Evolutionary conservation across 1,284 basidiomycete species (phyloP), one percentile per base, ranked within the genome.

Genomic region (Hymenochaete sp.): DNA sequence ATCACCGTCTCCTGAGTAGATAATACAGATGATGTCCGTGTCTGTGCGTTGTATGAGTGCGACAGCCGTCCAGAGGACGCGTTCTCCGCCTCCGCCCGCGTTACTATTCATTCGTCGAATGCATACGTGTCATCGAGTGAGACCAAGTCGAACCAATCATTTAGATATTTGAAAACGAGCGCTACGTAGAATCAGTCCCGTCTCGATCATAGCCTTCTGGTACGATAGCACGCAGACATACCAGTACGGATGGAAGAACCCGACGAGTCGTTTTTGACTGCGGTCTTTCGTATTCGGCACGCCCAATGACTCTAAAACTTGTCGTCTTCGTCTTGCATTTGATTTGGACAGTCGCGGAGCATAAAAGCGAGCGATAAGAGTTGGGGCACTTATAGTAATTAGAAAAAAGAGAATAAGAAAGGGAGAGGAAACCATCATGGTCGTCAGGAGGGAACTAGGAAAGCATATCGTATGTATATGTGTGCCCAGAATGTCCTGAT

Each of bases 201-300:
- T 65, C 62, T 65, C 61, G 58, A 54, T 51, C 50, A 45, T 52
- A 47, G 32, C 45, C 44, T 26, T 37, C 21, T 46, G 24, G 24
- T 47, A 16, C 33, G 35, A 18, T 48, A 8, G 16, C 13, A 32
- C 16, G 33, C 13, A 3, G 18, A 60, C 79, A 67, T 57, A 93
- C 91, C 92, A 96, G 64, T 93, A 97, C 0, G 93, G 93, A 65
- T 97, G 93, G 62, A 96, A 93, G 65, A 97, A 90, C 0, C 89
- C 93, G 9, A 93, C 70, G 4, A 90, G n/a, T n/a, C n/a, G 36
- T 10, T 32, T 46, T n/a, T 24, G 39, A n/a, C 33, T 18, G n/a
- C 21, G 14, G n/a, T 42, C 31, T 11, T 46, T 36, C 32, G 45
- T 10, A 13, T 42, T 38, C 25, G 44, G 44, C 32, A 46, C 40